phyloP scores from a whole-genome alignment of 1,284 basidiomycete species.

The Amylostereum areolatum region DNA sequence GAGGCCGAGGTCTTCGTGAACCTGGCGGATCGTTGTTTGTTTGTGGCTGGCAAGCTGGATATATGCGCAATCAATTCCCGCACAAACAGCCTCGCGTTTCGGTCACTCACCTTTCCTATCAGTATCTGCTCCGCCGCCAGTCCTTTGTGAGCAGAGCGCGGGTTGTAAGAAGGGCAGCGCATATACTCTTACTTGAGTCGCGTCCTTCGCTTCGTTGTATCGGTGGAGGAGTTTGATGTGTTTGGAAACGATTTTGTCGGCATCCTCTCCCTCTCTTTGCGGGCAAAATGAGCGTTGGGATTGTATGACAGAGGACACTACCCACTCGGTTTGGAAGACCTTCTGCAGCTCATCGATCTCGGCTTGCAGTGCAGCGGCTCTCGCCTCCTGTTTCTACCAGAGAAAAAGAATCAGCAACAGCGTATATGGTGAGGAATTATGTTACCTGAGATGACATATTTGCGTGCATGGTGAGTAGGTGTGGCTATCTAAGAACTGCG shows the following conservation, averaged over 20 bases:
- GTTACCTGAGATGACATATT: neutral
- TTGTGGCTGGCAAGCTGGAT: constrained; percentile 57
- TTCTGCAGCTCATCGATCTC: constrained; percentile 48
- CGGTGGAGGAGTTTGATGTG: constrained; percentile 69
- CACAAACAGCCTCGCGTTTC: no score
- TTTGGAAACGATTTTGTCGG: constrained; percentile 57
- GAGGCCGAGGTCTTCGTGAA: constrained; percentile 68
- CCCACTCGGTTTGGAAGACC: no score
- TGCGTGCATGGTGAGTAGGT: neutral
- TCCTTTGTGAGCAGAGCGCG: no score
- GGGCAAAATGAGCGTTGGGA: neutral
- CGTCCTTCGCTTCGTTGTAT: constrained; percentile 80
- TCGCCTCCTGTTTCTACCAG: constrained; percentile 47
- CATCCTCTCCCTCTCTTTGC: constrained; percentile 43
- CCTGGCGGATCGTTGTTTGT: constrained; percentile 59
- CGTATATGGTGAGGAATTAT: no score
- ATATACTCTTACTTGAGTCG: constrained; percentile 50
- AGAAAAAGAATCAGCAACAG: neutral
- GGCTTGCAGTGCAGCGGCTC: constrained; percentile 41
- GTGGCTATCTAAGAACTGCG: no score
- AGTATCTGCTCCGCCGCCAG: constrained; percentile 44
- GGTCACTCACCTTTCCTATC: constrained; percentile 44
- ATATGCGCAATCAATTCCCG: constrained; percentile 9
- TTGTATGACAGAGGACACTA: no score
- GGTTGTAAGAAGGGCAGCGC: neutral